Conservation (phyloP, 1,139 yeast genomes). For the Geotrichum aggregatum region DNA sequence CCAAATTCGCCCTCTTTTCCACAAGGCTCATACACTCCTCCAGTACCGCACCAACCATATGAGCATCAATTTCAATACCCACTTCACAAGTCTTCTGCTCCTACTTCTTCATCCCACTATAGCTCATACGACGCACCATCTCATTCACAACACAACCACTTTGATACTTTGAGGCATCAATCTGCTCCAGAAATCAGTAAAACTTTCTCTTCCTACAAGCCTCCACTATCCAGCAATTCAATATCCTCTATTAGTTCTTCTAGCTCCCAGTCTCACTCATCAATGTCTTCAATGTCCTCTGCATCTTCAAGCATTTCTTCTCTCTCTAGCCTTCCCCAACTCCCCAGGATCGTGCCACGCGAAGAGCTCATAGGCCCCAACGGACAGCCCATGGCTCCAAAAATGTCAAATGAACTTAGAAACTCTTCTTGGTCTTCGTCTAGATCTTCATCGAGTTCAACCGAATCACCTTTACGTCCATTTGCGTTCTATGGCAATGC, state of each 20-base stretch:
- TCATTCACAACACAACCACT: conserved; percentile 11
- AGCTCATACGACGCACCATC: conserved; percentile 6
- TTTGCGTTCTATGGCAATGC: conserved; percentile 14
- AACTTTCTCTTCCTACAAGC: conserved; percentile 13
- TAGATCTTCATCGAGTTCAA: not conserved
- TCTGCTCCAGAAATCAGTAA: conserved; percentile 26
- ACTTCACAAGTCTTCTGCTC: conserved; percentile 20
- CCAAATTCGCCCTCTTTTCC: conserved; percentile 6
- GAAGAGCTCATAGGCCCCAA: conserved; percentile 11
- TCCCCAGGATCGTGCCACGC: conserved; percentile 14
- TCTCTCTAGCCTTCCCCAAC: conserved; percentile 9
- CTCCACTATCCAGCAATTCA: not conserved
- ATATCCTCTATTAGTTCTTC: conserved; percentile 12
- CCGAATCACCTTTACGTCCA: conserved; percentile 17
- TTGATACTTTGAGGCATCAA: conserved; percentile 24
- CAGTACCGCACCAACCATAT: conserved; percentile 15
- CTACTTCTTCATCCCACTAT: conserved; percentile 9
- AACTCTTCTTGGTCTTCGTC: conserved; percentile 9
- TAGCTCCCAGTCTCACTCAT: conserved; percentile 16
- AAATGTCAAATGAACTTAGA: conserved; percentile 7
- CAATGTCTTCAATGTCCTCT: conserved; percentile 17
- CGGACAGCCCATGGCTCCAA: conserved; percentile 7
- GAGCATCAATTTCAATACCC: conserved; percentile 14
- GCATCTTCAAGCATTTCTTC: conserved; percentile 9
- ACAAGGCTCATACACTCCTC: conserved; percentile 12